Evolutionary conservation across 192 early-diverging fungal species (phyloP).

Genomic region (Rhizophagus clarus): DNA sequence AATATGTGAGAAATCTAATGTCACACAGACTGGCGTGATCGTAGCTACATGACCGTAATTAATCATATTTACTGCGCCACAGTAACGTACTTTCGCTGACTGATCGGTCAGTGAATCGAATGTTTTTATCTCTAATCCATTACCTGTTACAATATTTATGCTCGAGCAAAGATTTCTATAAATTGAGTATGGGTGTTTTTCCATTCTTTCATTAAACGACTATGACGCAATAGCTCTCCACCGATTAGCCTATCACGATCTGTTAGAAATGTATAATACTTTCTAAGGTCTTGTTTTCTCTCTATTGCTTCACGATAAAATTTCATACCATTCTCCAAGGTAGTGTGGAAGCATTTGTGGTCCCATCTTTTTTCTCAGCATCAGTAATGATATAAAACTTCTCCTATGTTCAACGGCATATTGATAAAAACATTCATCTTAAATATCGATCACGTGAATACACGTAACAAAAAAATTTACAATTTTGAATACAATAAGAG

Average conservation of each 20-base stretch:
- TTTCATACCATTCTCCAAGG: neutral
- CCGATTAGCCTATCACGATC: conserved; percentile 19
- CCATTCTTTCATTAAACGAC: conserved; percentile 20
- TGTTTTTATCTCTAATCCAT: no score
- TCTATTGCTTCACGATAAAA: conserved; percentile 16
- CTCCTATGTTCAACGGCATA: conserved; percentile 10
- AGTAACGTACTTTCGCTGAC: no score
- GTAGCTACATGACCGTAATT: no score
- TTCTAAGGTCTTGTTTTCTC: conserved; percentile 6
- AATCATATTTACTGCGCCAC: no score
- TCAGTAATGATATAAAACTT: conserved; percentile 15
- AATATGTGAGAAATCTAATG: no score
- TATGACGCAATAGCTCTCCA: conserved; percentile 8
- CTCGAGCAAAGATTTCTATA: conserved; percentile 13
- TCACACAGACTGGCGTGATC: no score
- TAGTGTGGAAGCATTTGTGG: neutral
- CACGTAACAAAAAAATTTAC: no score
- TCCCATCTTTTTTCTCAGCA: conserved; percentile 19
- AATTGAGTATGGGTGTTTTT: conserved; percentile 13
- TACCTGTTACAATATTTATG: no score
- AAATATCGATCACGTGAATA: no score
- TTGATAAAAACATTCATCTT: conserved; percentile 8
- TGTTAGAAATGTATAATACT: conserved; percentile 7
- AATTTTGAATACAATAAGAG: no score
- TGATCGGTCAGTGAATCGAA: no score